phyloP scores from a whole-genome alignment of 805 yeast genomes.

The Barnettozyma sucrosica region DNA sequence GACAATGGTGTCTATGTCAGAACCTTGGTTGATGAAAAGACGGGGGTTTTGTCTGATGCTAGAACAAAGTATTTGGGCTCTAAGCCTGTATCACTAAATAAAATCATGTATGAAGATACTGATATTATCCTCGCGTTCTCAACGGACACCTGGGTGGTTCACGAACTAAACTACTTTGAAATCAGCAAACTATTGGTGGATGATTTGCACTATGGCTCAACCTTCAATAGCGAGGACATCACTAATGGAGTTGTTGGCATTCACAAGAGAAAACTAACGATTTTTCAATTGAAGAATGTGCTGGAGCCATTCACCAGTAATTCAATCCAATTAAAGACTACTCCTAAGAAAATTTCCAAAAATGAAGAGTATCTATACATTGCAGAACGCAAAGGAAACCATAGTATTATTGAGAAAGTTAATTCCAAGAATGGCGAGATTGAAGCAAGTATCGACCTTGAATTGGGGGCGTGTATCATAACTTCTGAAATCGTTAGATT shows the following conservation, averaged over 20 bases:
- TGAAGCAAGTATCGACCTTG: conserved; percentile 6
- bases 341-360: conserved; percentile 41
- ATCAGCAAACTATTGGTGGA: conserved; percentile 27
- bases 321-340: conserved; percentile 39
- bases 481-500: conserved; percentile 19
- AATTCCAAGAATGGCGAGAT: conserved; percentile 11
- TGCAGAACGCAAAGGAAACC: conserved; percentile 7
- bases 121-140: conserved; percentile 29
- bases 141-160: conserved; percentile 30
- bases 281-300: conserved; percentile 46
- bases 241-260: conserved; percentile 61
- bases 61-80: conserved; percentile 72
- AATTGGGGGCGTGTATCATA: conserved; percentile 11
- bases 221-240: conserved; percentile 59
- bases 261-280: conserved; percentile 43
- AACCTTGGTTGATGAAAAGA: conserved; percentile 46
- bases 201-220: conserved; percentile 38
- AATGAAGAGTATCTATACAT: conserved; percentile 22
- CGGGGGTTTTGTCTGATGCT: conserved; percentile 62
- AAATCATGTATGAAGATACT: conserved; percentile 9
- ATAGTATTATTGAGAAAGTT: conserved; percentile 13
- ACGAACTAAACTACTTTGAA: conserved; percentile 21
- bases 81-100: conserved; percentile 44
- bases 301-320: conserved; percentile 29
- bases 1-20: conserved; percentile 76